Conservation (phyloP, 345 rosid genomes). For the Arabis hirsuta region DNA sequence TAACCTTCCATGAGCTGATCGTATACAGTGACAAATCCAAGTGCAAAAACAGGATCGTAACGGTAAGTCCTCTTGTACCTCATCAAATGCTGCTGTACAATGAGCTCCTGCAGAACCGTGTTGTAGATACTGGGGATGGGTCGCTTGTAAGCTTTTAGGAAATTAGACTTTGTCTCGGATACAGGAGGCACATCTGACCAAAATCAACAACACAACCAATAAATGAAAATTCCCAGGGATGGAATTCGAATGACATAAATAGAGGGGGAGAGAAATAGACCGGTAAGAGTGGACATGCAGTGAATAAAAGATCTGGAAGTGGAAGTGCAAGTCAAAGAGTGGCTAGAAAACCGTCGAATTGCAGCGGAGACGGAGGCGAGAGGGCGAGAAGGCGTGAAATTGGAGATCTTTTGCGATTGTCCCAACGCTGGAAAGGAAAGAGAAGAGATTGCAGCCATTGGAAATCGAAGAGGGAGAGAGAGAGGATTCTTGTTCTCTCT, state of each 20-base stretch:
- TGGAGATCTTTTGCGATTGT: conserved; percentile 52
- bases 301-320: conserved; percentile 55
- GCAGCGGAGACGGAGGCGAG: conserved; percentile 49
- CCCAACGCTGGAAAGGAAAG: conserved; percentile 71
- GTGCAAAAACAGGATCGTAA: conserved; percentile 91
- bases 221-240: too few relatives aligned
- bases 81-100: conserved; percentile 96
- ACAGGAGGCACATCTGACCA: conserved; percentile 82
- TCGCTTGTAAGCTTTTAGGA: conserved; percentile 76
- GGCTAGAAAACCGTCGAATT: conserved; percentile 50
- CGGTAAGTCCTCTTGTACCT: conserved; percentile 80
- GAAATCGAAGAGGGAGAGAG: too few relatives aligned
- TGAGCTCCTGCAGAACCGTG: conserved; percentile 82
- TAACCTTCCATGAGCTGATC: conserved; percentile 99
- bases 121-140: conserved; percentile 96
- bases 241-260: too few relatives aligned
- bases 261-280: conserved; percentile 42
- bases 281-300: conserved; percentile 68
- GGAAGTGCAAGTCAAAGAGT: conserved; percentile 41
- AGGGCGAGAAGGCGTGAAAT: conserved; percentile 45
- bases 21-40: conserved; percentile 92
- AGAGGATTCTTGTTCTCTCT: too few relatives aligned
- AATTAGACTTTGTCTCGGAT: conserved; percentile 78
- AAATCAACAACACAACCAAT: neutral
- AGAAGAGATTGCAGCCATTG: conserved; percentile 72